Conservation (phyloP, 495 filamentous ascomycete genomes). For the Aspergillus cavernicola region DNA sequence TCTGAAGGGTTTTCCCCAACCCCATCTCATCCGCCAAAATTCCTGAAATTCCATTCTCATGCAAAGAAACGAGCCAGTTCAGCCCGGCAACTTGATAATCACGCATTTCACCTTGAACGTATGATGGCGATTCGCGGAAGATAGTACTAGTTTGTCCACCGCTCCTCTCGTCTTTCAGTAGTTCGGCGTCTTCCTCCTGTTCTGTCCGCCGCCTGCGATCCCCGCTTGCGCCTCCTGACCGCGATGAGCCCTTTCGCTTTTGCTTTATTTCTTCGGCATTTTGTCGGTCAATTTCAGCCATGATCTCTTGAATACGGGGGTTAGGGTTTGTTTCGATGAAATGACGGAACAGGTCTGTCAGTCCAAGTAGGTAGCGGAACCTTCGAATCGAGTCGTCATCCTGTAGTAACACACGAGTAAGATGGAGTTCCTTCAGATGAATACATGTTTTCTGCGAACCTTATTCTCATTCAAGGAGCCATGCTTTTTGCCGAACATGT, state of each 20-base stretch:
- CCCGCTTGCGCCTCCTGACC: conserved; percentile 79
- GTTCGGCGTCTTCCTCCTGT: conserved; percentile 95
- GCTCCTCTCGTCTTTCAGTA: conserved; percentile 84
- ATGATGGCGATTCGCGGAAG: conserved; percentile 88
- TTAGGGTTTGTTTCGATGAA: conserved; percentile 98
- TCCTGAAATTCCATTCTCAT: conserved; percentile 98
- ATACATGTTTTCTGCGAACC: conserved; percentile 46
- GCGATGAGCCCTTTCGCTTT: conserved; percentile 69
- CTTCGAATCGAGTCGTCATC: conserved; percentile 94
- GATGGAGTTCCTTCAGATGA: not conserved
- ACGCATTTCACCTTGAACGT: conserved; percentile 83
- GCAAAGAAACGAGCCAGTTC: conserved; percentile 97
- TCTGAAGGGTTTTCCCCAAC: conserved; percentile 90
- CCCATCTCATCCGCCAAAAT: conserved; percentile 99
- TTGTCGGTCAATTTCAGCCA: conserved; percentile 88
- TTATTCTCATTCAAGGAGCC: conserved; percentile 84
- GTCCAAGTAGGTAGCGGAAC: conserved; percentile 91
- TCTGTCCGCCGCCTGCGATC: conserved; percentile 85
- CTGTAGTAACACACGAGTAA: conserved; percentile 40
- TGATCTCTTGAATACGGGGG: conserved; percentile 83
- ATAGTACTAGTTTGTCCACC: conserved; percentile 82
- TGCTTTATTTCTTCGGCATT: conserved; percentile 67
- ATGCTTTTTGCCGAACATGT: conserved; percentile 91
- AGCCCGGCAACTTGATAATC: conserved; percentile 94
- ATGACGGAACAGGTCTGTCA: conserved; percentile 97